phyloP scores from a whole-genome alignment of 75 land plant genomes.

The Cupressus sempervirens region DNA sequence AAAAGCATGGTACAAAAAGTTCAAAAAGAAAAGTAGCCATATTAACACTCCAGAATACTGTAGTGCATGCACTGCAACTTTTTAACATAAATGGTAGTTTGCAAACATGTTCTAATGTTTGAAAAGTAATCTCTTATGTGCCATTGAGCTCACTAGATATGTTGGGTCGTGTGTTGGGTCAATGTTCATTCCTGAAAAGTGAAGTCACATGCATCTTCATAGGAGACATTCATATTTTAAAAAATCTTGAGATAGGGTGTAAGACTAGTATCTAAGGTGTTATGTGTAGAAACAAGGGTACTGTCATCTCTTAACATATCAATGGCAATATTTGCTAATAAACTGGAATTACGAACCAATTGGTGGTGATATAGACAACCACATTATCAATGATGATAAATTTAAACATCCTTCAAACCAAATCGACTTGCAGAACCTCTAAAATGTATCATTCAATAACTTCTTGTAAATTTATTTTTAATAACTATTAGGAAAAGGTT shows the following conservation, averaged over 20 bases:
- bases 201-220: not conserved
- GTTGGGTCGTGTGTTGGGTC: not conserved
- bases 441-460: too few relatives aligned
- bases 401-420: too few relatives aligned
- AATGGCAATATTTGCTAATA: not conserved
- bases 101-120: not conserved
- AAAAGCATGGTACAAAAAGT: not conserved
- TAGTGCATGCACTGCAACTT: not conserved
- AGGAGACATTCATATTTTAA: not conserved
- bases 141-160: not conserved
- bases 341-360: not conserved
- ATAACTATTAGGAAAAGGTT: not conserved
- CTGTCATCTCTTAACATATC: not conserved
- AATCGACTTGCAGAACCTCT: too few relatives aligned
- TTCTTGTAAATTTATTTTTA: not conserved
- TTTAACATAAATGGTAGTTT: not conserved
- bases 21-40: not conserved
- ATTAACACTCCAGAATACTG: not conserved
- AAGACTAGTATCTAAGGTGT: not conserved
- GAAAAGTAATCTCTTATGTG: not conserved
- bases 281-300: not conserved
- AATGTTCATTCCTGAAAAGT: not conserved
- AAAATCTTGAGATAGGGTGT: not conserved
- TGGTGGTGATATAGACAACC: not conserved
- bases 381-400: not conserved